phyloP scores from a whole-genome alignment of 768 basidiomycete genomes.

The Tephrocybe sp. region DNA sequence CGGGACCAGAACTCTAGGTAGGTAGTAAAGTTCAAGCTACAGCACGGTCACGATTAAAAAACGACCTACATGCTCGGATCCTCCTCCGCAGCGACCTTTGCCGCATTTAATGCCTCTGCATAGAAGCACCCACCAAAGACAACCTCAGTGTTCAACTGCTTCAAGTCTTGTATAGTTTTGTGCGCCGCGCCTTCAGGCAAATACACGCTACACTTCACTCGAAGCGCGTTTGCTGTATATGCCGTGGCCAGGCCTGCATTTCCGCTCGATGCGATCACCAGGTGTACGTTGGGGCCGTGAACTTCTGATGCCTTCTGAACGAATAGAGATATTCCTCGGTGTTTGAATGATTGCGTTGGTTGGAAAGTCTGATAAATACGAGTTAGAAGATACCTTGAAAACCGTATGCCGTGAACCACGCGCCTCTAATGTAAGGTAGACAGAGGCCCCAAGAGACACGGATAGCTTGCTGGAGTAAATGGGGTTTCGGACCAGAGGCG shows the following conservation, averaged over 20 bases:
- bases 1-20: too few relatives aligned
- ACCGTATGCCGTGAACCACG: too few relatives aligned
- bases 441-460: slow-evolving; percentile 44
- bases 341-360: slow-evolving; percentile 74
- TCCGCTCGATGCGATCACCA: slow-evolving; percentile 71
- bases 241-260: slow-evolving; percentile 76
- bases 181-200: slow-evolving; percentile 54
- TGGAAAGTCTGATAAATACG: slow-evolving; percentile 58
- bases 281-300: slow-evolving; percentile 54
- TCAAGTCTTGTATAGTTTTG: slow-evolving; percentile 49
- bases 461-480: slow-evolving; percentile 61
- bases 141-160: slow-evolving; percentile 54
- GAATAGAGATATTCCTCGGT: slow-evolving; percentile 66
- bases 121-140: slow-evolving; percentile 57
- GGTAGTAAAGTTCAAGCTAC: too few relatives aligned
- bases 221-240: slow-evolving; percentile 55
- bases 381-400: neutral
- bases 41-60: too few relatives aligned
- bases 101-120: slow-evolving; percentile 52
- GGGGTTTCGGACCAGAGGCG: slow-evolving; percentile 64
- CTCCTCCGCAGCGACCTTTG: slow-evolving; percentile 39
- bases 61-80: slow-evolving; percentile 56
- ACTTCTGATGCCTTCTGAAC: slow-evolving; percentile 48
- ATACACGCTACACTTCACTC: slow-evolving; percentile 64
- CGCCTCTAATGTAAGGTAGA: slow-evolving; percentile 75